Conservation (phyloP, 1,284 basidiomycete genomes). For the Ceratobasidium sp. region DNA sequence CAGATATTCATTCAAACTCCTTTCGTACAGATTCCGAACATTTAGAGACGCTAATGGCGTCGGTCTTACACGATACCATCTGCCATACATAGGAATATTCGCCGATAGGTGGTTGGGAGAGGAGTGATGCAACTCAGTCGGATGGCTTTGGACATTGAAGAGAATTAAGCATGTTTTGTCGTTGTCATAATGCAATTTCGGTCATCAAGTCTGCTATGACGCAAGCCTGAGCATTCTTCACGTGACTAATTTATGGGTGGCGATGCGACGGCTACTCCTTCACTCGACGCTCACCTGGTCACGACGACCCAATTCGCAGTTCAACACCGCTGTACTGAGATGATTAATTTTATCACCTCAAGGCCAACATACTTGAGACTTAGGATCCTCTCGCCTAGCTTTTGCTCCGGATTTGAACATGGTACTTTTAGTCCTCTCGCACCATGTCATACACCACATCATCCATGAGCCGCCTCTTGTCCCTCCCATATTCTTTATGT, state of each 20-base stretch:
- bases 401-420: too few relatives aligned
- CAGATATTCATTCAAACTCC: constrained; percentile 40
- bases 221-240: not conserved
- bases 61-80: constrained; percentile 69
- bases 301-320: too few relatives aligned
- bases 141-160: constrained; percentile 16
- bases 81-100: constrained; percentile 76
- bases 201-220: not conserved
- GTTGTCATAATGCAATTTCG: not conserved
- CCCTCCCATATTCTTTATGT: too few relatives aligned
- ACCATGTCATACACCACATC: too few relatives aligned
- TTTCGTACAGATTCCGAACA: constrained; percentile 68
- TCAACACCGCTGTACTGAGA: too few relatives aligned
- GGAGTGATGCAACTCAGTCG: constrained; percentile 62
- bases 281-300: too few relatives aligned
- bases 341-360: too few relatives aligned
- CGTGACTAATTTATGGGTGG: not conserved
- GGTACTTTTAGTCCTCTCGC: too few relatives aligned
- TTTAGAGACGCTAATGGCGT: constrained; percentile 73
- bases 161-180: not conserved
- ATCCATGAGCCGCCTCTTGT: too few relatives aligned
- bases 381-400: too few relatives aligned
- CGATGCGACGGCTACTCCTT: too few relatives aligned
- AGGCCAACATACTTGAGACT: too few relatives aligned
- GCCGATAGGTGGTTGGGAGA: constrained; percentile 80